These are phyloP conservation scores for Suillus variegatus DNA, from an alignment of 768 basidiomycete genomes.

Conservation along the genomic window DNA sequence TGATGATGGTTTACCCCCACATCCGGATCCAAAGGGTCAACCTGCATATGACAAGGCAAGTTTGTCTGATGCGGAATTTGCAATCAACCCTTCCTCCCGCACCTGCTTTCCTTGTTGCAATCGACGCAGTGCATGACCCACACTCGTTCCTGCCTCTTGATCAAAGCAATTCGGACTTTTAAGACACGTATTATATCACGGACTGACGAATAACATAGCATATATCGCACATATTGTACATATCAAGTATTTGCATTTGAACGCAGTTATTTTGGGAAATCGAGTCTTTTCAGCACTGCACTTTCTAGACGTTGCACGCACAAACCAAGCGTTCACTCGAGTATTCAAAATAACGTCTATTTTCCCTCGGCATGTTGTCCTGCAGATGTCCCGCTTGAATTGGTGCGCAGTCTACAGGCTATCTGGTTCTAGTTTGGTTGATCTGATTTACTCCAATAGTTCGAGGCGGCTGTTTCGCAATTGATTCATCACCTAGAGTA, in stretches of 20 bases:
- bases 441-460: constrained; percentile 45
- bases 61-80: neutral
- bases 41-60: neutral
- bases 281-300: neutral
- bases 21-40: neutral
- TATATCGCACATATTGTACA: neutral
- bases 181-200: neutral
- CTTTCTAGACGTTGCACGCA: neutral
- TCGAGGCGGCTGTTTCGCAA: constrained; percentile 68
- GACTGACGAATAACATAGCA: neutral
- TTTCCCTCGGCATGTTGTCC: constrained; percentile 26
- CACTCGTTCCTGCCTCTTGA: neutral
- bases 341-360: neutral
- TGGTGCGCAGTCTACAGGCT: constrained; percentile 30
- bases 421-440: neutral
- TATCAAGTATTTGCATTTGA: neutral
- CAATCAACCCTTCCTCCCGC: neutral
- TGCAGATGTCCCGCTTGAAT: constrained; percentile 42
- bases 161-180: neutral
- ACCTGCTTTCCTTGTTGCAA: neutral
- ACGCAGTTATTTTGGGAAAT: neutral
- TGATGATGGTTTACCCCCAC: too few species aligned
- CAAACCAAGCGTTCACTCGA: neutral
- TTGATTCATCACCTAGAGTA: constrained; percentile 89
- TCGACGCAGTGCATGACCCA: neutral